Base-by-base conservation (phyloP, 225 moss, liverwort and hornwort genomes). In the Pseudisothecium myosuroides region DNA sequence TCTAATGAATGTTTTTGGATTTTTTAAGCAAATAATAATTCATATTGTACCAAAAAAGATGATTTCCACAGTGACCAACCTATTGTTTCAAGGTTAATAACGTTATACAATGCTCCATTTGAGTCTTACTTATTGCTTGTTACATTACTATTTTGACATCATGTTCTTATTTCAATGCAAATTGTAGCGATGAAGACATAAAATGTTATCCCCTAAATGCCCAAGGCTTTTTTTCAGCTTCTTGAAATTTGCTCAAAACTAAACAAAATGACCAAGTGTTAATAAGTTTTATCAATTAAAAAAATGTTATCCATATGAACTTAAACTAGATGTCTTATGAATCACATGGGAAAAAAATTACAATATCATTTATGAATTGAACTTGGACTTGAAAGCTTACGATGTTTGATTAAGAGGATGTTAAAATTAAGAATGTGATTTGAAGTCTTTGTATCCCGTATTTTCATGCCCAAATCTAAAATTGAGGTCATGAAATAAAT, bases 301-400 rank as follows among this genome's bases (percentile, higher is more conserved):
- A 12, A 14, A 41, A 8, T 26, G 14, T 2, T 26, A 41, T 41
- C 3, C 1, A 0, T 41, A 15, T 1, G 0, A 71, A 71, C 4
- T 26, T 13, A 63, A 63, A 63, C 8, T 66, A 66, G 10, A 20
- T 3, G 3, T 73, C 3, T 45, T 6, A 17, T 10, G 0, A 2
- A 45, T 73, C 2, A 16, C 6, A 28, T 45, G 5, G 36, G 5
- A 41, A 41, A 27, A 27, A 16, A 16, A 10, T 6, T 17, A 16
- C 41, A 45, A 43, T 45, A 26, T 43, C 15, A 43, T 27, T 5
- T 43, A 27, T 43, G 10, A 10, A 73, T 73, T 72, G n/a, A n/a
- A n/a, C n/a, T n/a, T n/a, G n/a, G n/a, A n/a, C n/a, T n/a, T n/a
- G 43, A 72, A 43, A 73, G 17, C 28, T 45, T 17, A 28, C 26